Base-by-base conservation (phyloP, 495 filamentous ascomycete genomes). In the Darksidea phi region DNA sequence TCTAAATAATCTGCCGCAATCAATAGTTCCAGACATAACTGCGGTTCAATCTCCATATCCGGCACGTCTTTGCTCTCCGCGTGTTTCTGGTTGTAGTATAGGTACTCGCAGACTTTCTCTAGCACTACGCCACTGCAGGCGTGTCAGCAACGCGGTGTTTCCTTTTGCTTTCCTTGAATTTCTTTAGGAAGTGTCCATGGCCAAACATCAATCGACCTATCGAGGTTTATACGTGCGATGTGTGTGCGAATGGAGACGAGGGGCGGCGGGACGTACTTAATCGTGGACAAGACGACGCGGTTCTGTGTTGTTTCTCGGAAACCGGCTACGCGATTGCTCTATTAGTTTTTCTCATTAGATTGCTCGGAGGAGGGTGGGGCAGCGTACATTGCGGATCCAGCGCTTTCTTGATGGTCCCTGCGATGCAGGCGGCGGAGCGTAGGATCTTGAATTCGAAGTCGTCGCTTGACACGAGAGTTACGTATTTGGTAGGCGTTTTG, bases 401-500 rank as follows among this genome's bases (percentile, higher is more conserved):
- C 91, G 96, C 96, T 66, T 85, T 81, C 59, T 82, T 85, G 67
- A 98, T 89, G 18, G 86, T 86, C 18, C 86, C 86, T 18, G 89
- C 90, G 49, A 89, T 73, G 61, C 82, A 82, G 45, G 90, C 85
- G 0, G 88, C 85, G 47, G 88, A 89, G 46, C 91, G 86, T 6
- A 86, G 85, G 36, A 97, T 75, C 48, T 95, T 82, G 71, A 92
- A 97, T 71, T 96, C 90, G 72, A 87, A 96, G 45, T 86, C 89
- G 71, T 97, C 95, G 57, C 77, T 80, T 0, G 92, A 97, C 18
- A 95, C 79, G 3, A 98, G 81, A 0, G 94, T 96, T 53, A 97
- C 85, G 66, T 88, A 97, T 61, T 88, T 83, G 70, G 68, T 61
- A 4, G 42, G 32, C 11, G 47, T 52, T 8, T 45, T 21, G 5